Conservation (phyloP, 1,139 yeast species). For the Barnettozyma hawaiiensis region DNA sequence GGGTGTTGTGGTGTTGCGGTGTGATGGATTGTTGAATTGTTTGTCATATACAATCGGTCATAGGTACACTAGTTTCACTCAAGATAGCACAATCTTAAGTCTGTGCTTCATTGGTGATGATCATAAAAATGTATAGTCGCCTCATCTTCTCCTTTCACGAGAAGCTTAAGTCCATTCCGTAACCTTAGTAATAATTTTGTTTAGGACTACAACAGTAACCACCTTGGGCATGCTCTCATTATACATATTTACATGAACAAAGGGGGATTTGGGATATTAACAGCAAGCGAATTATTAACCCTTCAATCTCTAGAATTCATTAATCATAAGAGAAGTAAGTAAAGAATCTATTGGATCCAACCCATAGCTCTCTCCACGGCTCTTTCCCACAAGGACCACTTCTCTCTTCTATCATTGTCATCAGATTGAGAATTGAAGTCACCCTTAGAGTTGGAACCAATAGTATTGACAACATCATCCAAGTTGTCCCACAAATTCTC, state of each 20-base stretch:
- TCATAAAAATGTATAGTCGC: no score
- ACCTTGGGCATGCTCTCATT: conserved; percentile 7
- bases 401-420: conserved; percentile 54
- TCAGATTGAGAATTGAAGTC: conserved; percentile 57
- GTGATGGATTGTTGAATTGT: no score
- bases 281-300: conserved; percentile 6
- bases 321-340: conserved; percentile 4
- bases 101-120: no score
- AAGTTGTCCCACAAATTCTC: conserved; percentile 69
- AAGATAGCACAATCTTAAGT: no score
- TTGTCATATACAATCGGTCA: no score
- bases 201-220: no score
- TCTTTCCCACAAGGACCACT: conserved; percentile 75
- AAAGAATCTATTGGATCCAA: conserved; percentile 44
- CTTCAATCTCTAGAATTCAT: conserved; percentile 5
- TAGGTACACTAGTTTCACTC: no score
- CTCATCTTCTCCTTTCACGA: no score
- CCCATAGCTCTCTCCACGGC: conserved; percentile 75
- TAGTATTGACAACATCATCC: conserved; percentile 48
- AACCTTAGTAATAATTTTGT: no score
- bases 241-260: conserved; percentile 3
- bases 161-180: no score
- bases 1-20: no score
- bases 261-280: background rate
- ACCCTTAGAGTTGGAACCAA: conserved; percentile 33